Evolutionary conservation across 495 filamentous ascomycete genomes (phyloP).

Genomic region (Durotheca rogersii): DNA sequence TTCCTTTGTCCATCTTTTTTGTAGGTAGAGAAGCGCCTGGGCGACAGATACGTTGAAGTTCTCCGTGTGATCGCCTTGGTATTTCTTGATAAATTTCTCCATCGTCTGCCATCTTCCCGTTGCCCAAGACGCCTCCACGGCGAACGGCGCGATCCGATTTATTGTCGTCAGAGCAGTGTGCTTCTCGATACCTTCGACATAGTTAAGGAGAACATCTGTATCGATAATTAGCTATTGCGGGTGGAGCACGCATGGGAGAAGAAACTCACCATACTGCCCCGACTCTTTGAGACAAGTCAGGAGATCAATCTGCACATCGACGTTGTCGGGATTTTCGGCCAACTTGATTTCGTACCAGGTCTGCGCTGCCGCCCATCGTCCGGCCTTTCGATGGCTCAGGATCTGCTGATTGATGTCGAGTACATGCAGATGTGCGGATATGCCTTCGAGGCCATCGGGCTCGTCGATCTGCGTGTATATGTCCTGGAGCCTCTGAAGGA

Average conservation of each 20-base stretch:
- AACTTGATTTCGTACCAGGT: conserved; percentile 94
- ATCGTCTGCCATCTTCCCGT: conserved; percentile 77
- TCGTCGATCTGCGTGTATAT: conserved; percentile 98
- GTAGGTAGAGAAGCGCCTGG: conserved; percentile 65
- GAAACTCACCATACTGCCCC: conserved; percentile 75
- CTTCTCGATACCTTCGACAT: conserved; percentile 70
- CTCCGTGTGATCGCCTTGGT: conserved; percentile 54
- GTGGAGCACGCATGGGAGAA: neutral
- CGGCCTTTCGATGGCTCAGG: conserved; percentile 85
- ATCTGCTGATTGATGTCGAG: conserved; percentile 89
- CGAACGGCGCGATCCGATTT: conserved; percentile 69
- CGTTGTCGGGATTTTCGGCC: conserved; percentile 72
- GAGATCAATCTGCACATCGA: conserved; percentile 77
- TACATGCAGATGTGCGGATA: conserved; percentile 78
- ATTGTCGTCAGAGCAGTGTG: conserved; percentile 49
- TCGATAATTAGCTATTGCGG: conserved; percentile 23
- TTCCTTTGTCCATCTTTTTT: conserved; percentile 49
- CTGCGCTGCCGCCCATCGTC: conserved; percentile 96
- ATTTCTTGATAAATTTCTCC: conserved; percentile 62
- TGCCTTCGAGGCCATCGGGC: conserved; percentile 92
- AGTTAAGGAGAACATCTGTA: conserved; percentile 77
- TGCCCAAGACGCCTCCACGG: conserved; percentile 87
- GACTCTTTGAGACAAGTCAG: conserved; percentile 89
- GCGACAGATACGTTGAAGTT: conserved; percentile 85
- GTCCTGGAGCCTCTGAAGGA: conserved; percentile 78